Evolutionary conservation across 2,329 filamentous ascomycete species (phyloP).

Genomic region (Aspergillus puulaauensis): DNA sequence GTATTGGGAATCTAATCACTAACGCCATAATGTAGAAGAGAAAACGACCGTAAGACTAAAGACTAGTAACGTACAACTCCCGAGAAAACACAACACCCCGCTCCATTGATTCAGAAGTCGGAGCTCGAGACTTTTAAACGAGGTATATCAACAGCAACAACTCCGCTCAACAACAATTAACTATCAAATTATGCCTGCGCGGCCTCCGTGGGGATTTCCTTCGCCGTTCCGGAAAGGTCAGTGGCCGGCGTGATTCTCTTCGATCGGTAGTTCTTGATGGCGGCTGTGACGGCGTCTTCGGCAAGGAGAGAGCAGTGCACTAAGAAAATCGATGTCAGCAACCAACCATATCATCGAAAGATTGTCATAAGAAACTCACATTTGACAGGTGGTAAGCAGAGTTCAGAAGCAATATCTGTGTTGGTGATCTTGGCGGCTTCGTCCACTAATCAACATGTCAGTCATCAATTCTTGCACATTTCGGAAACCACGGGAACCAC

Average conservation of each 20-base stretch:
- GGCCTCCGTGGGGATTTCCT: slow-evolving; percentile 10
- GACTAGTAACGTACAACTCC: slow-evolving; percentile 10
- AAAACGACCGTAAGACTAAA: slow-evolving; percentile 10
- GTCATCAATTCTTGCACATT: neutral
- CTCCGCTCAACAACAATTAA: slow-evolving; percentile 3
- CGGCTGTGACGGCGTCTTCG: slow-evolving; percentile 89
- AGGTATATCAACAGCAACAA: slow-evolving; percentile 11
- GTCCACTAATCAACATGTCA: slow-evolving; percentile 56
- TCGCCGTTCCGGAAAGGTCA: slow-evolving; percentile 71
- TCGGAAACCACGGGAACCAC: neutral
- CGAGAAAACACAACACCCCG: slow-evolving; percentile 2
- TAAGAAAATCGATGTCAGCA: slow-evolving; percentile 33
- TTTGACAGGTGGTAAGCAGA: slow-evolving; percentile 88
- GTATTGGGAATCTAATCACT: slow-evolving; percentile 12
- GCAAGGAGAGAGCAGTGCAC: slow-evolving; percentile 92
- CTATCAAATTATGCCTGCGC: slow-evolving; percentile 1
- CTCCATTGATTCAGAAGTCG: slow-evolving; percentile 3
- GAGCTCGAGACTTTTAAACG: slow-evolving; percentile 8
- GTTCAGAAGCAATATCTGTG: slow-evolving; percentile 96
- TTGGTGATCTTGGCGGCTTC: slow-evolving; percentile 92
- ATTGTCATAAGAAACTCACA: slow-evolving; percentile 54
- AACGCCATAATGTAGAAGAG: slow-evolving; percentile 8
- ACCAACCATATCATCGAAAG: neutral
- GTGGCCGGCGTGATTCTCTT: slow-evolving; percentile 80
- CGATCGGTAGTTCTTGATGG: slow-evolving; percentile 86